Conservation (phyloP, 768 basidiomycete species). For the Crucibulum laeve region DNA sequence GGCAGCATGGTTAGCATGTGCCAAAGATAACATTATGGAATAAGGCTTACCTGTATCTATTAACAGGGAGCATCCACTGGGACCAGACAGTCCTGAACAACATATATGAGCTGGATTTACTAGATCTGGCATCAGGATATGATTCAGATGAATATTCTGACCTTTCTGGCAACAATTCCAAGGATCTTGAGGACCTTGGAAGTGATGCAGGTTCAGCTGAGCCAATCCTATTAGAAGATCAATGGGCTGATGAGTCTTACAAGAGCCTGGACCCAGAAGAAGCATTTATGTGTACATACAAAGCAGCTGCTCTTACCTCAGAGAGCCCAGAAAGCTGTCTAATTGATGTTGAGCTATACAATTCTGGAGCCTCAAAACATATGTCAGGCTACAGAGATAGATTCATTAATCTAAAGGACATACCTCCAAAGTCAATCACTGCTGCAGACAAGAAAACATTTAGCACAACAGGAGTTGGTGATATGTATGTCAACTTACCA, state of each 20-base stretch:
- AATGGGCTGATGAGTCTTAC: too few species aligned
- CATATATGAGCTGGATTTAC: neutral
- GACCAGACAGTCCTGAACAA: neutral
- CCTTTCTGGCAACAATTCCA: neutral
- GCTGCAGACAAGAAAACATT: slow-evolving; percentile 28
- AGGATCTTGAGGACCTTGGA: neutral
- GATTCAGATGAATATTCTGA: neutral
- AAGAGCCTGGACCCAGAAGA: too few species aligned
- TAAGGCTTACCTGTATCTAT: neutral
- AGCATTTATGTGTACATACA: neutral
- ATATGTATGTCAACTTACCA: slow-evolving; percentile 25
- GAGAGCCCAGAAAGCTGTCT: neutral
- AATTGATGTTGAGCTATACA: slow-evolving; percentile 11
- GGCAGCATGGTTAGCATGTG: neutral
- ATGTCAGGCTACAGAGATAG: slow-evolving; percentile 21
- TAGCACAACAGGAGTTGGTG: slow-evolving; percentile 20
- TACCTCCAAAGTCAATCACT: slow-evolving; percentile 14
- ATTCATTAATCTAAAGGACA: slow-evolving; percentile 15
- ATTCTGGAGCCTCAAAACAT: slow-evolving; percentile 23
- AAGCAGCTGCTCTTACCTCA: neutral
- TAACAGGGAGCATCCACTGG: neutral
- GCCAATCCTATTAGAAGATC: neutral
- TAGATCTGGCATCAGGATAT: neutral
- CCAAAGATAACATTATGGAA: too few species aligned
- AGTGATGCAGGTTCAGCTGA: neutral